Evolutionary conservation across 2,329 filamentous ascomycete species (phyloP).

Genomic region (Sporothrix mexicana): DNA sequence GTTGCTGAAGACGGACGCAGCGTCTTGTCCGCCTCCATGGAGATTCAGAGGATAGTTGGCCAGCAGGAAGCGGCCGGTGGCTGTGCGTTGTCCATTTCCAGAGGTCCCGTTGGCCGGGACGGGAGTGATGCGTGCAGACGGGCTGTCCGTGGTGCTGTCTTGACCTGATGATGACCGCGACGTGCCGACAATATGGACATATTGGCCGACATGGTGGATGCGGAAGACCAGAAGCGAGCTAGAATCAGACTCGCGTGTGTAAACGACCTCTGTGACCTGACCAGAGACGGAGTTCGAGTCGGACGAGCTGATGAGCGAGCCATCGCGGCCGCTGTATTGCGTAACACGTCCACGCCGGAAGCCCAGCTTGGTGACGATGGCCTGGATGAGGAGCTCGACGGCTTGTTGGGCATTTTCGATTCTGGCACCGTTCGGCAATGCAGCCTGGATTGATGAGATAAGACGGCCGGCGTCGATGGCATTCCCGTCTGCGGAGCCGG

Average conservation of each 20-base stretch:
- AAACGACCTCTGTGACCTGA: not conserved
- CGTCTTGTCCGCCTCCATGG: not conserved
- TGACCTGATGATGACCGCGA: not conserved
- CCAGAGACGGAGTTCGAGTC: not conserved
- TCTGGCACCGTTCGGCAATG: slow-evolving; percentile 59
- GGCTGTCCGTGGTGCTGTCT: not conserved
- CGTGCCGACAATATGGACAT: slow-evolving; percentile 1
- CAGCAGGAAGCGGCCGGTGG: not conserved
- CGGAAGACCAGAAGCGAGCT: not conserved
- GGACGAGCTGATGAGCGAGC: not conserved
- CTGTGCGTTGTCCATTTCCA: not conserved
- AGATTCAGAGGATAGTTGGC: not conserved
- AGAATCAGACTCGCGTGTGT: not conserved
- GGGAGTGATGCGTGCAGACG: not conserved
- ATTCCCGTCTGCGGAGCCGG: slow-evolving; percentile 34
- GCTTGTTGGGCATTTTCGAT: slow-evolving; percentile 73
- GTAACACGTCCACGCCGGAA: slow-evolving; percentile 58
- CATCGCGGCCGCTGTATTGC: not conserved
- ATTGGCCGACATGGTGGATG: not conserved
- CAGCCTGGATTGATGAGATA: slow-evolving; percentile 63
- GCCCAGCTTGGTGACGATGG: slow-evolving; percentile 77
- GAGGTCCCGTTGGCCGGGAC: not conserved
- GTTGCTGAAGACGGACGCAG: not conserved
- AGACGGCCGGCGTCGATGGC: slow-evolving; percentile 54
- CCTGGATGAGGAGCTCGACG: slow-evolving; percentile 81